Evolutionary conservation across 2,329 filamentous ascomycete species (phyloP).

Genomic region (Conoideocrella luteorostrata): DNA sequence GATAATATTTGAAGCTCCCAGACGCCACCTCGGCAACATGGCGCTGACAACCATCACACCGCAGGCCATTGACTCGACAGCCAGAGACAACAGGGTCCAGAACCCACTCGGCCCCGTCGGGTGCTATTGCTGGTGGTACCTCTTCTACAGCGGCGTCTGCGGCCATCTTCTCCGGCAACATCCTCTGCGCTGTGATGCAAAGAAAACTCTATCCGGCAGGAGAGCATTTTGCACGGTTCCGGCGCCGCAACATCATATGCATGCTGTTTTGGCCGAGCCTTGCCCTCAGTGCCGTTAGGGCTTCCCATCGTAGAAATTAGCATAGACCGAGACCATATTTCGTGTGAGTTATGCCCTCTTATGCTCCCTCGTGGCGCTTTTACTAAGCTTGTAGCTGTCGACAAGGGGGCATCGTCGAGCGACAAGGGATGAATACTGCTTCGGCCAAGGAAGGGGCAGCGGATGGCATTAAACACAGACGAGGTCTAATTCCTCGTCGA

Average conservation of each 20-base stretch:
- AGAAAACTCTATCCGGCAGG: not conserved
- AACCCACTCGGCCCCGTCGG: not conserved
- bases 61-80: not conserved
- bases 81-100: not conserved
- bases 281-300: not conserved
- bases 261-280: not conserved
- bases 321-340: too few relatives aligned
- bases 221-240: not conserved
- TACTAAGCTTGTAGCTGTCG: too few relatives aligned
- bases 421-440: too few relatives aligned
- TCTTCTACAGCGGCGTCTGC: slow-evolving; percentile 2
- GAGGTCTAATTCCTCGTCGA: too few relatives aligned
- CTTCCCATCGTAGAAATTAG: too few relatives aligned
- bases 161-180: slow-evolving; percentile 1
- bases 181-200: not conserved
- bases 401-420: too few relatives aligned
- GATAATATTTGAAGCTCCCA: too few relatives aligned
- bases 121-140: slow-evolving; percentile 1
- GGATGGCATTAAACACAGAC: too few relatives aligned
- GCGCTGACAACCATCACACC: not conserved
- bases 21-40: too few relatives aligned
- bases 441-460: too few relatives aligned
- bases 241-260: not conserved
- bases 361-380: too few relatives aligned
- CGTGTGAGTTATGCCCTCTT: too few relatives aligned